Evolutionary conservation across 306 rosid species (phyloP), one percentile per base, ranked within the genome.

Genomic region (Ceratonia siliqua): DNA sequence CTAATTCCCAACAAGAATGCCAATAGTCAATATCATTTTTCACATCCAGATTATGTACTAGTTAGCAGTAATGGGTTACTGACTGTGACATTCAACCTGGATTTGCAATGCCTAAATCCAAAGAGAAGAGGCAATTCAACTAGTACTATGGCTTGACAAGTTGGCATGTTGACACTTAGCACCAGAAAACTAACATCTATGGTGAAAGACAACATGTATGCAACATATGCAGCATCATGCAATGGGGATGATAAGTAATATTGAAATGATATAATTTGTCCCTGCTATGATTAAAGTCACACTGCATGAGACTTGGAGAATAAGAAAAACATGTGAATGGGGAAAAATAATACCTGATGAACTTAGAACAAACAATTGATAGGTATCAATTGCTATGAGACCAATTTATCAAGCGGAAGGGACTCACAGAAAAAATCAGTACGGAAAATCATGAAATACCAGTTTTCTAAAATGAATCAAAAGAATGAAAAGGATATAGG

Each of bases 1-100:
- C 99, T 94, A 70, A 32, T 61, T 85, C 45, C 69, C 77, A 82
- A 70, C 68, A 76, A 81, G 56, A 64, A 42, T 32, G 55, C 33
- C 42, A 61, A 38, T 42, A 21, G 68, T 78, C 66, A 69, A 74
- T 53, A 49, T 25, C 64, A 79, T 27, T 62, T 45, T 46, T 39
- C 25, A 17, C 79, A 56, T 70, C 81, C 70, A 66, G 64, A 80
- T 48, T 38, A 77, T 67, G 50, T 65, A 55, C 48, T 15, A 57
- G 7, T 42, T 56, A 42, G 70, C 74, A 32, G 46, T 25, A 48
- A 68, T 24, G 62, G 50, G 32, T 21, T 43, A 28, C 41, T 36
- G 66, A 33, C 15, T 28, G 33, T 39, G 46, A 18, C 70, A 58
- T 46, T 38, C 53, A 53, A 65, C 36, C 6, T 15, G 41, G 35